Evolutionary conservation across 83 land plant species (phyloP).

Genomic region (Diphasiastrum complanatum): DNA sequence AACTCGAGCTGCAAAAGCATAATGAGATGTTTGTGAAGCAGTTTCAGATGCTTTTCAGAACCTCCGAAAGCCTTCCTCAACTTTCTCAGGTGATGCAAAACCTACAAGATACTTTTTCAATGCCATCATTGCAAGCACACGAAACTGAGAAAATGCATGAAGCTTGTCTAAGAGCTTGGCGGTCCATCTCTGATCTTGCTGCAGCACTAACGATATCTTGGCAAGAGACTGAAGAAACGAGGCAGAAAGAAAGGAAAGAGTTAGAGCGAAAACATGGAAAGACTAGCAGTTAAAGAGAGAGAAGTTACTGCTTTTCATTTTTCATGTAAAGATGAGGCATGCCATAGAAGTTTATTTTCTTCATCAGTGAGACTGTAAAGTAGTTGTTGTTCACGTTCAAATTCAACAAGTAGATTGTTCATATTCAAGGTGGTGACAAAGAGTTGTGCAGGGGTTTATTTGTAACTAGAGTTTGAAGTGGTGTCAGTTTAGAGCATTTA

Average conservation of each 20-base stretch:
- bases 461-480: no score
- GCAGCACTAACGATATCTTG: constrained; percentile 39
- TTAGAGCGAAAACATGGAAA: constrained; percentile 44
- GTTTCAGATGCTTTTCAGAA: constrained; percentile 35
- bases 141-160: no score
- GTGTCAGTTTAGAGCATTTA: no score
- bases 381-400: no score
- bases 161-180: constrained; percentile 47
- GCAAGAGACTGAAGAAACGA: constrained; percentile 40
- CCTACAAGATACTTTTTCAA: no score
- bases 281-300: constrained; percentile 59
- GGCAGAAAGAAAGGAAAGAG: constrained; percentile 34
- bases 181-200: constrained; percentile 42
- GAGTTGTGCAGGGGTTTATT: no score
- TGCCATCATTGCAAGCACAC: no score
- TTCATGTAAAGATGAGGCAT: no score
- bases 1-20: constrained; percentile 39
- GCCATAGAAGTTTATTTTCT: no score
- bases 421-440: no score
- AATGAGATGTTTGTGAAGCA: constrained; percentile 56
- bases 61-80: constrained; percentile 50
- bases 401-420: no score
- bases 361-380: no score
- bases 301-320: constrained; percentile 67
- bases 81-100: constrained; percentile 27